Evolutionary conservation across 1,284 basidiomycete species (phyloP), one percentile per base, ranked within the genome.

Genomic region (Papiliotrema fonsecae): DNA sequence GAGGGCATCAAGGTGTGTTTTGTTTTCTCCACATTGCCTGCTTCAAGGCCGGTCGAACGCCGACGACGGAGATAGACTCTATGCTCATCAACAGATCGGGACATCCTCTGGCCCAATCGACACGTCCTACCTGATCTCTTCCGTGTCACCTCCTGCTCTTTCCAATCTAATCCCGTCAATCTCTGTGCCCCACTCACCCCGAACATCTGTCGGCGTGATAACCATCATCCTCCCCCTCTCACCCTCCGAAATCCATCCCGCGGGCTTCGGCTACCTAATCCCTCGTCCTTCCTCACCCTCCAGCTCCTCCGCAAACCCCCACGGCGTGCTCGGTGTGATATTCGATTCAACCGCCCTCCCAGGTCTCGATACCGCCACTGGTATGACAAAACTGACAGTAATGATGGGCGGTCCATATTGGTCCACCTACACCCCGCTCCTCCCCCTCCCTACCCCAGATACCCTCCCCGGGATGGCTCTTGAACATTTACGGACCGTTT

Each of bases 181-280:
- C 16, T 70, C 80, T 10, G 78, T 71, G 3, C 65, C 82, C 0
- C 82, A 85, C 60, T 67, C 74, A 44, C 71, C 72, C 2, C 56
- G 60, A 10, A 73, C 76, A 2, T 75, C 88, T 0, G 76, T 94
- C 31, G 84, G 87, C 0, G 82, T 92, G 2, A 78, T 83, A 32
- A 75, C 74, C 31, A 76, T 92, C n/a, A 72, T 82, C 39, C 70
- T 72, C 38, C 68, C 86, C 24, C 70, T 85, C 13, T 70, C 78
- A 21, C 77, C 79, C 6, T 64, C 70, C 38, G 63, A 53, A 45
- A 65, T 67, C 55, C 85, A 89, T 62, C 88, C 88, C 0, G 76
- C 80, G 13, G 94, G 93, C 0, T 97, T 97, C 70, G 94, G 94
- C 1, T 97, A 94, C 75, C 84, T 98, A 57, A 81, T 96, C 46